These are phyloP conservation scores for Tephrocybe rancida DNA, from an alignment of 768 basidiomycete genomes.

Conservation along the genomic window DNA sequence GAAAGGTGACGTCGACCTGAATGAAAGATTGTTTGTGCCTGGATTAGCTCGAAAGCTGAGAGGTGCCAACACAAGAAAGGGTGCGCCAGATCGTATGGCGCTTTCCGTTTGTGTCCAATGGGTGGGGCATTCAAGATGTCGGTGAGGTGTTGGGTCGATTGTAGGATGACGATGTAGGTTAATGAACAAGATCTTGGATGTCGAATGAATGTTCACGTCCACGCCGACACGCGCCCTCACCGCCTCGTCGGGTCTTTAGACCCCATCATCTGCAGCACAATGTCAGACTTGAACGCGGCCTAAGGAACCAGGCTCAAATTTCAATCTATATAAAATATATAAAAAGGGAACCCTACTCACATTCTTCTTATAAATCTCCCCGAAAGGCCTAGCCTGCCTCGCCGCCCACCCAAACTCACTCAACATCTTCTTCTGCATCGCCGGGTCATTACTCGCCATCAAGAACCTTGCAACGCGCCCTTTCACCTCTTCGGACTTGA, in stretches of 20 bases:
- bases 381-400: slow-evolving; percentile 47
- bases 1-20: no score
- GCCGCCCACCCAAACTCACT: slow-evolving; percentile 54
- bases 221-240: no score
- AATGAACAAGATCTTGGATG: no score
- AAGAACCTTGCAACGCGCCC: slow-evolving; percentile 56
- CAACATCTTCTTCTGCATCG: slow-evolving; percentile 47
- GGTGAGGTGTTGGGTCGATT: no score
- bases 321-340: background rate
- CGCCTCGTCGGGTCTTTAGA: slow-evolving; percentile 27
- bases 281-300: slow-evolving; percentile 21
- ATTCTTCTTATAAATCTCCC: slow-evolving; percentile 38
- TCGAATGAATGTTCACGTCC: no score
- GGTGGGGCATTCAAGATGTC: no score
- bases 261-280: slow-evolving; percentile 26
- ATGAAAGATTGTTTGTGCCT: no score
- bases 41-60: no score
- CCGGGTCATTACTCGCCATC: slow-evolving; percentile 16
- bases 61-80: no score
- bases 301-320: background rate
- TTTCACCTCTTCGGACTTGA: slow-evolving; percentile 43
- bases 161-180: no score
- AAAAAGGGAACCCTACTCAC: slow-evolving; percentile 29
- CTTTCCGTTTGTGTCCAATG: no score
- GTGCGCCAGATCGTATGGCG: no score